These are phyloP conservation scores for Puccinia horiana DNA, from an alignment of 1,284 basidiomycete genomes.

Conservation along the genomic window DNA sequence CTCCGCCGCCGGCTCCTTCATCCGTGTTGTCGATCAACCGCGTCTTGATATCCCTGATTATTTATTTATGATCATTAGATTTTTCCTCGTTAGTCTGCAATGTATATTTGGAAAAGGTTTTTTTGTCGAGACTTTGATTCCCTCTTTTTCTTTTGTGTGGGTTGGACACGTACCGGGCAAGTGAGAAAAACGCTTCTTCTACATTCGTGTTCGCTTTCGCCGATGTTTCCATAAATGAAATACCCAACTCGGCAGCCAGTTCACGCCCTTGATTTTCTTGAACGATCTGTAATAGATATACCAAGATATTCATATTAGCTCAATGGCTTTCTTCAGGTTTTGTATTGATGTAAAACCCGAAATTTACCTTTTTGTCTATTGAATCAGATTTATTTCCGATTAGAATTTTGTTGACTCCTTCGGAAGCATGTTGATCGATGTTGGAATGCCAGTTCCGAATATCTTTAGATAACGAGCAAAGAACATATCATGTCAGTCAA, in stretches of 20 bases:
- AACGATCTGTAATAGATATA: slow-evolving; percentile 64
- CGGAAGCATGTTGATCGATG: slow-evolving; percentile 97
- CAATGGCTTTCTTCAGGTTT: background rate
- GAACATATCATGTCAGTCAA: no score
- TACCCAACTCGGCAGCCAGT: slow-evolving; percentile 81
- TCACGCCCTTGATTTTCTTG: slow-evolving; percentile 72
- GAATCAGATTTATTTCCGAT: slow-evolving; percentile 99
- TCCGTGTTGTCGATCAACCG: slow-evolving; percentile 81
- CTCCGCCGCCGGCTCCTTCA: slow-evolving; percentile 34
- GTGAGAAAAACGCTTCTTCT: slow-evolving; percentile 96
- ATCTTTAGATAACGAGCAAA: slow-evolving; percentile 69
- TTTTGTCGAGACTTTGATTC: background rate
- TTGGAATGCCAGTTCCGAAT: slow-evolving; percentile 98
- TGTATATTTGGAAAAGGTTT: background rate
- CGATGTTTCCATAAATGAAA: slow-evolving; percentile 96
- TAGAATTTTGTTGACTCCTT: slow-evolving; percentile 98
- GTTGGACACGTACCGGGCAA: slow-evolving; percentile 72
- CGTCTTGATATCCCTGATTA: slow-evolving; percentile 94
- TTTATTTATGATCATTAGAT: background rate
- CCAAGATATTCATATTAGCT: background rate
- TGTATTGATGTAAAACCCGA: background rate
- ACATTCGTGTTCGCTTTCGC: slow-evolving; percentile 98
- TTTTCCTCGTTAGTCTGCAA: background rate
- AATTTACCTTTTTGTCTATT: slow-evolving; percentile 79
- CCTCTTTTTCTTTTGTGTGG: background rate